phyloP scores from a whole-genome alignment of 768 basidiomycete genomes.

The Boletus sp. region DNA sequence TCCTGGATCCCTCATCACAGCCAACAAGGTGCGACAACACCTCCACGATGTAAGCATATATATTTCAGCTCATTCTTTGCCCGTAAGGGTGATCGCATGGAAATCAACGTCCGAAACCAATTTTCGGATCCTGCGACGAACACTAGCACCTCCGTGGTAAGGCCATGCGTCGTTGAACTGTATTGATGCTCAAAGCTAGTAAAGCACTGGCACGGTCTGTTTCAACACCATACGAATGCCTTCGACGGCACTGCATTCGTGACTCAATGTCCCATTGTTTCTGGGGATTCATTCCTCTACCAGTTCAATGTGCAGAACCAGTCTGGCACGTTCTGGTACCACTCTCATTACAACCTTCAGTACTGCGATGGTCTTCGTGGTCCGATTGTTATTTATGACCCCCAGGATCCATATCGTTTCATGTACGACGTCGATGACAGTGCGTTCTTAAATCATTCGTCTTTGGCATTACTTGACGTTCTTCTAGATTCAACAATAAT shows the following conservation, averaged over 20 bases:
- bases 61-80: not conserved
- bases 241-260: conserved; percentile 51
- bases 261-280: conserved; percentile 44
- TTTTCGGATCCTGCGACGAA: conserved; percentile 40
- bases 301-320: conserved; percentile 31
- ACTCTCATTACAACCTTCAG: conserved; percentile 46
- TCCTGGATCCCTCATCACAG: conserved; percentile 41
- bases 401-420: conserved; percentile 26
- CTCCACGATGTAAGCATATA: not conserved
- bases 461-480: not conserved
- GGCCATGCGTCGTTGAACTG: not conserved
- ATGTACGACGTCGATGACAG: conserved; percentile 40
- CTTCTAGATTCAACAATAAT: conserved; percentile 38
- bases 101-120: conserved; percentile 41
- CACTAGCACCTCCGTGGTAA: conserved; percentile 41
- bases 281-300: conserved; percentile 41
- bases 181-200: not conserved
- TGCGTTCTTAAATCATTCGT: not conserved
- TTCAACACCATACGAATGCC: conserved; percentile 40
- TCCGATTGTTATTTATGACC: conserved; percentile 46
- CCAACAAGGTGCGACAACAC: conserved; percentile 32
- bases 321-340: conserved; percentile 47
- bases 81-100: conserved; percentile 37
- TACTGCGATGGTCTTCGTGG: conserved; percentile 59
- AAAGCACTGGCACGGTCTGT: conserved; percentile 49